These are phyloP conservation scores for Penicillium freii DNA, from an alignment of 2,329 filamentous ascomycete species.

Conservation along the genomic window DNA sequence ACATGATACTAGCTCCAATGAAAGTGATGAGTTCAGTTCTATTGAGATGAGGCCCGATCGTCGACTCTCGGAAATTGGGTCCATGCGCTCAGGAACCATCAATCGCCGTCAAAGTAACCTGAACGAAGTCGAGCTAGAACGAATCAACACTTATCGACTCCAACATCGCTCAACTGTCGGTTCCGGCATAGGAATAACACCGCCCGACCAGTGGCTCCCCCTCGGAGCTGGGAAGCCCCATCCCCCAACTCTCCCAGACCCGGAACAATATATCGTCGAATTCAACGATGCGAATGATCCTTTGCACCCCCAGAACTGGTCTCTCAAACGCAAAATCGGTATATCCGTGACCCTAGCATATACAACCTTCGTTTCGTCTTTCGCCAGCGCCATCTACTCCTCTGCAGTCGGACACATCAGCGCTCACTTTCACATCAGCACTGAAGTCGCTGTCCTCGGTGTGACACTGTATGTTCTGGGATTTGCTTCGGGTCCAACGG, in stretches of 20 bases:
- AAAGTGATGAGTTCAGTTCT: constrained; percentile 7
- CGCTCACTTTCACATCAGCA: constrained; percentile 46
- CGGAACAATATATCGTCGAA: constrained; percentile 56
- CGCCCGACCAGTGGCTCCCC: constrained; percentile 28
- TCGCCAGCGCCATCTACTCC: constrained; percentile 65
- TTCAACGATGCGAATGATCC: constrained; percentile 53
- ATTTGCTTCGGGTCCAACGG: constrained; percentile 59
- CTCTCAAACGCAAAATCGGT: constrained; percentile 39
- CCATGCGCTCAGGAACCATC: constrained; percentile 3
- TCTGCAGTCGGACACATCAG: constrained; percentile 59
- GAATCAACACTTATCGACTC: constrained; percentile 29
- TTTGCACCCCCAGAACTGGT: constrained; percentile 54
- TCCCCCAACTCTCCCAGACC: constrained; percentile 47
- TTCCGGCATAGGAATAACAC: constrained; percentile 17
- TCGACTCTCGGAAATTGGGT: not conserved
- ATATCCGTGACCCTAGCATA: constrained; percentile 38
- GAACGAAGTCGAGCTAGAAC: constrained; percentile 26
- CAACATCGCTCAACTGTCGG: constrained; percentile 30
- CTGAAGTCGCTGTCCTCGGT: constrained; percentile 46
- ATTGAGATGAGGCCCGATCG: not conserved
- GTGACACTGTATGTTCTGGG: constrained; percentile 52
- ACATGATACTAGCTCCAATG: not conserved
- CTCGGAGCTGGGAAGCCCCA: constrained; percentile 29
- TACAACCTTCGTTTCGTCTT: constrained; percentile 52
- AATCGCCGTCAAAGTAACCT: constrained; percentile 23